phyloP scores from a whole-genome alignment of 192 early-diverging fungal species.

The Thoreauomyces humboldtii region DNA sequence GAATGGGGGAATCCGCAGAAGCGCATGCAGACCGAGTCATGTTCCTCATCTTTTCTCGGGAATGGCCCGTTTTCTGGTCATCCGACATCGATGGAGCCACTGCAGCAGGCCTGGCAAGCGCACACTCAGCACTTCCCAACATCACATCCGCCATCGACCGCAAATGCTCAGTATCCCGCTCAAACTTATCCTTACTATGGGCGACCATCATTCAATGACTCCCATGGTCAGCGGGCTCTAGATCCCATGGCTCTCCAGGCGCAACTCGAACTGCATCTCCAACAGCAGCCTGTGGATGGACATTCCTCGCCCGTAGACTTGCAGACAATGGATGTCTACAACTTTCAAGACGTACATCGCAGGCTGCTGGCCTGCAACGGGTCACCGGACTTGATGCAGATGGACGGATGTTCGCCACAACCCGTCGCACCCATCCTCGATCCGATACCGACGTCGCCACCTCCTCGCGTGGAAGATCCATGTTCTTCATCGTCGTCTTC shows the following conservation, averaged over 20 bases:
- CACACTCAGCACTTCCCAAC: neutral
- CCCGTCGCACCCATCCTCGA: no score
- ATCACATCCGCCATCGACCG: neutral
- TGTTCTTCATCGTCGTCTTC: no score
- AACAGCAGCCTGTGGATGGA: neutral
- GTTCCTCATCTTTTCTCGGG: neutral
- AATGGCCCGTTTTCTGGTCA: neutral
- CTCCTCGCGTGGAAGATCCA: no score
- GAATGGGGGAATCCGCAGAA: neutral
- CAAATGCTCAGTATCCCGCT: neutral
- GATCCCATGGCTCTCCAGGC: neutral
- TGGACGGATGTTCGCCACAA: no score
- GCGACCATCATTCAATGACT: no score
- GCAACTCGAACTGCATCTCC: neutral
- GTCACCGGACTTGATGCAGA: neutral
- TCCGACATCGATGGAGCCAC: neutral
- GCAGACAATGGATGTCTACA: conserved; percentile 6
- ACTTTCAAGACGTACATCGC: conserved; percentile 8
- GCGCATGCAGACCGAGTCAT: neutral
- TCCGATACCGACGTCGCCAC: no score
- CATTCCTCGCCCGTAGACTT: no score
- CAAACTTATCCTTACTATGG: neutral
- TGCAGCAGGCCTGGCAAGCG: neutral
- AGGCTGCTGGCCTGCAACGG: neutral
- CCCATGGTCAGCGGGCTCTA: no score